phyloP scores from a whole-genome alignment of 345 rosid species.

The Nephelium lappaceum region DNA sequence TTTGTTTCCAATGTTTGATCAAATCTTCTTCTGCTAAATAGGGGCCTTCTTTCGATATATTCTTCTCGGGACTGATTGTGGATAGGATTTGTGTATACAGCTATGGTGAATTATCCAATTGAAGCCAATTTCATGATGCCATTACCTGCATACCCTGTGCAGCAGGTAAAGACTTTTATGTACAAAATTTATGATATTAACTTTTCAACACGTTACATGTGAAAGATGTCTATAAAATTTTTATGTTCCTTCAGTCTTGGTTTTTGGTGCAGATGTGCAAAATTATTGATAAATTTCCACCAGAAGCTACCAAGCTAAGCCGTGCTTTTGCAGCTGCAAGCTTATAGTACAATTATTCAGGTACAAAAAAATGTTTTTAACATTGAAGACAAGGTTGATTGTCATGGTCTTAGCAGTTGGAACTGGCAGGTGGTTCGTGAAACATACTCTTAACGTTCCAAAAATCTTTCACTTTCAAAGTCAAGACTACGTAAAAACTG shows the following conservation, averaged over 20 bases:
- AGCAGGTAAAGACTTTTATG: slow-evolving; percentile 41
- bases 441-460: not conserved
- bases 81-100: slow-evolving; percentile 61
- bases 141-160: slow-evolving; percentile 74
- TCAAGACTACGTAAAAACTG: not conserved
- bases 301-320: no score
- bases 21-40: slow-evolving; percentile 17
- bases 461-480: no score
- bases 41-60: slow-evolving; percentile 48
- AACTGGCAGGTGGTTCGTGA: slow-evolving; percentile 59
- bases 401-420: slow-evolving; percentile 77
- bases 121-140: slow-evolving; percentile 77
- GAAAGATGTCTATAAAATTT: not conserved
- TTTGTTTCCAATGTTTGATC: slow-evolving; percentile 7
- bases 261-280: slow-evolving; percentile 57
- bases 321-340: no score
- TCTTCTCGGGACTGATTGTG: slow-evolving; percentile 58
- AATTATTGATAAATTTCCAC: no score
- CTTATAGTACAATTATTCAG: no score
- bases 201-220: not conserved
- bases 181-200: not conserved
- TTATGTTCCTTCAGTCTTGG: not conserved
- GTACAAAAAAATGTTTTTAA: slow-evolving; percentile 59
- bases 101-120: no score
- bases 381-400: slow-evolving; percentile 54